Evolutionary conservation across 257 asterid species (phyloP), one percentile per base, ranked within the genome.

Genomic region (Cordia subcordata): DNA sequence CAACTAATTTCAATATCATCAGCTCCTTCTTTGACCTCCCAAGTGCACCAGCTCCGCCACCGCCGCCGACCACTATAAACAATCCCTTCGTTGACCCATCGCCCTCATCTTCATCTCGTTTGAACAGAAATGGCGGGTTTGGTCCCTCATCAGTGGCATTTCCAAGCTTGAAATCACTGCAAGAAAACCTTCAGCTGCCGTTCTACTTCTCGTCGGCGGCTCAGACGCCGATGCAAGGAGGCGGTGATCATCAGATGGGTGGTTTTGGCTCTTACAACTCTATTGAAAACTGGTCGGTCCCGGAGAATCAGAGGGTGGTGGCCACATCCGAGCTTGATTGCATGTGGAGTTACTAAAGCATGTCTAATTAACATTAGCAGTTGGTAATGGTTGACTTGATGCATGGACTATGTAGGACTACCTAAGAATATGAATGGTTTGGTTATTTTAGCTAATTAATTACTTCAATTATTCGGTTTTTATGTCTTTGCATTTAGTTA

Each of bases 321-420:
- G 82, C 81, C 1, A 65, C 70, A 12, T 57, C 81, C 15, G 98
- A 87, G 73, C 88, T 86, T 8, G 97, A 90, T 68, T 81, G 97
- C 79, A 69, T 90, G 86, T 90, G 97, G 97, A 37, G 77, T 49
- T 81, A 71, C 67, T 88, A 61, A 73, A 18, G 50, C 62, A 39
- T 42, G 47, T 42, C 10, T 3, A 27, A 27, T 27, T 27, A 27
- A 27, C 4, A 1, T 27, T 6, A 27, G 3, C 3, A 6, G 3
- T 27, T 27, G 35, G 4, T 27, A 27, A 27, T 27, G 35, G 35
- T 27, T 27, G 35, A 27, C 35, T 27, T 27, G 6, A 27, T 27
- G 35, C 4, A 27, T 6, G n/a, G n/a, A 1, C 35, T 27, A 27
- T 6, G 6, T 27, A 27, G 35, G 35, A 27, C 35, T 27, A 27